Evolutionary conservation across 1,284 basidiomycete genomes (phyloP).

Genomic region (Agroathelia rolfsii): DNA sequence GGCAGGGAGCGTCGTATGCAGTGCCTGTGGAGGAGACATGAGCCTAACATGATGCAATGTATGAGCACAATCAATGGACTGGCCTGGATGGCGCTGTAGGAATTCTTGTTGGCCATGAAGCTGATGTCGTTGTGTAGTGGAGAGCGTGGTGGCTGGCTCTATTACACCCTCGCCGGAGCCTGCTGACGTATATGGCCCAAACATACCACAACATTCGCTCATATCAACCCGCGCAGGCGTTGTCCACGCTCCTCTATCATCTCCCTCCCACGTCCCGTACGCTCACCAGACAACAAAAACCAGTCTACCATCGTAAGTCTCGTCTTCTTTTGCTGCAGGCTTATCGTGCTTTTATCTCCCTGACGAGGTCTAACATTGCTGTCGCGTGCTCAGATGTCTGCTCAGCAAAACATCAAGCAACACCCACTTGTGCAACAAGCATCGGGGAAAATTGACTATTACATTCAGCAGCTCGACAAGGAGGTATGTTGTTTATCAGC

Average conservation of each 20-base stretch:
- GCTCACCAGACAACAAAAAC: background rate
- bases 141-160: constrained; percentile 21
- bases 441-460: constrained; percentile 65
- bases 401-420: constrained; percentile 66
- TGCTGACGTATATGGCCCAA: constrained; percentile 30
- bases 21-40: constrained; percentile 26
- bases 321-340: constrained; percentile 5
- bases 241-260: constrained; percentile 6
- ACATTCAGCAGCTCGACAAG: constrained; percentile 84
- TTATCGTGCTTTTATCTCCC: constrained; percentile 8
- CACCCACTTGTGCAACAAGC: constrained; percentile 80
- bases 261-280: constrained; percentile 7
- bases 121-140: constrained; percentile 24
- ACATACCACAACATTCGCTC: constrained; percentile 41
- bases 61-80: constrained; percentile 10
- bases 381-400: constrained; percentile 49
- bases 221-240: constrained; percentile 28
- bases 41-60: constrained; percentile 7
- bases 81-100: constrained; percentile 34
- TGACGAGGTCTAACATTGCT: constrained; percentile 8
- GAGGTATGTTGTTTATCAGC: too few species aligned
- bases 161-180: constrained; percentile 21
- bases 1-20: constrained; percentile 42
- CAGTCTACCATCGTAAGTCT: constrained; percentile 11
- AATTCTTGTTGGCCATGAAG: constrained; percentile 22